Conservation (phyloP, 148 eudicot species). For the Diospyros kaki region DNA sequence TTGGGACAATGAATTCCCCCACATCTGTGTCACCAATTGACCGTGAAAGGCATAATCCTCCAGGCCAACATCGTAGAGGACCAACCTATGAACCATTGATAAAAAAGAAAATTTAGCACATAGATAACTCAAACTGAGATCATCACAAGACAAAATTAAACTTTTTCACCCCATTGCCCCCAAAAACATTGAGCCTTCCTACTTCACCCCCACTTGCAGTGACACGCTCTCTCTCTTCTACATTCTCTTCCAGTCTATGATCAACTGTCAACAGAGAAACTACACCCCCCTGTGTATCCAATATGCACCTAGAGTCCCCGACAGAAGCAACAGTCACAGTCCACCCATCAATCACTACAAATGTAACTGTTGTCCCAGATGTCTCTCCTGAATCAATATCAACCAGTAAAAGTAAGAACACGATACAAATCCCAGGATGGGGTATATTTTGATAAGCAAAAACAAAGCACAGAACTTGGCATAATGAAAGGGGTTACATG, state of each 20-base stretch:
- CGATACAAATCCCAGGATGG: neutral
- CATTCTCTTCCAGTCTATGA: conserved; percentile 92
- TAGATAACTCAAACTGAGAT: conserved; percentile 2
- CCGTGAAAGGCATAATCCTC: conserved; percentile 95
- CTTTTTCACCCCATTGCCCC: conserved; percentile 70
- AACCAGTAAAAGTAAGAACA: conserved; percentile 8
- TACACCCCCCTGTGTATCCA: conserved; percentile 92
- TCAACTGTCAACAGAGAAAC: conserved; percentile 88
- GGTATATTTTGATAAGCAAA: neutral
- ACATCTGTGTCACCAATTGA: conserved; percentile 99
- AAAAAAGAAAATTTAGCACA: neutral
- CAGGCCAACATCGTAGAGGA: conserved; percentile 99
- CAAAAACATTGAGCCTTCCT: conserved; percentile 79
- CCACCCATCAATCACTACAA: conserved; percentile 97
- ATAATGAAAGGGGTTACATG: conserved; percentile 15
- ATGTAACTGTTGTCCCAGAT: conserved; percentile 97
- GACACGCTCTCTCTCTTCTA: conserved; percentile 89
- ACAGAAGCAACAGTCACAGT: conserved; percentile 98
- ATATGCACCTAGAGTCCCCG: conserved; percentile 97
- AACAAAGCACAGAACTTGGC: neutral
- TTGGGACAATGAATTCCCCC: conserved; percentile 93
- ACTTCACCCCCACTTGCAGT: conserved; percentile 99
- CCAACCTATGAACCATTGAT: conserved; percentile 56
- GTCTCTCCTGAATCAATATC: conserved; percentile 60
- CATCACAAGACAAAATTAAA: neutral